These are phyloP conservation scores for Neostapfia colusana DNA, from an alignment of 176 grass and related monocot species.

Conservation along the genomic window DNA sequence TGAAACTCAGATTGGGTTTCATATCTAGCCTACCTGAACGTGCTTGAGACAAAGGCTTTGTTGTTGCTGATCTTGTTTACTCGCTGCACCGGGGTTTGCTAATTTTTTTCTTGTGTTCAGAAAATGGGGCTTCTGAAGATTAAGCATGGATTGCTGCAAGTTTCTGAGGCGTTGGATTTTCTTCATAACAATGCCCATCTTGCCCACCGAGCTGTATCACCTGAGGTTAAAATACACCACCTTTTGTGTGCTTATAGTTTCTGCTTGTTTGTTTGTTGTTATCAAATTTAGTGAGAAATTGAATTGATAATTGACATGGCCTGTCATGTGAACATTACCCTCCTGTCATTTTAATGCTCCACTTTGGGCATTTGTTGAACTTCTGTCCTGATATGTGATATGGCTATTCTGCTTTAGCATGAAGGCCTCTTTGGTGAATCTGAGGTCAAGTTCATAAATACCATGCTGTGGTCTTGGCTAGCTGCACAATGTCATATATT, in stretches of 20 bases:
- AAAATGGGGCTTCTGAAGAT: conserved; percentile 93
- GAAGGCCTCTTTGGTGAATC: not conserved
- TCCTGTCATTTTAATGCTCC: not conserved
- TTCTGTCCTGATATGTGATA: too few species aligned
- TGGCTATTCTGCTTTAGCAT: not conserved
- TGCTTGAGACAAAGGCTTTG: too few species aligned
- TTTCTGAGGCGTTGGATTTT: conserved; percentile 95
- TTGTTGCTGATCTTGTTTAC: conserved; percentile 7
- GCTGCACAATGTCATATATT: not conserved
- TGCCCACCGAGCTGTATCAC: conserved; percentile 93
- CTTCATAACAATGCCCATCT: conserved; percentile 96
- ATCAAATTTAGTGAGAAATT: conserved; percentile 68
- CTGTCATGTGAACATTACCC: not conserved
- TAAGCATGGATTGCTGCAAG: conserved; percentile 96
- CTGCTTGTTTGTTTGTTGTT: conserved; percentile 28
- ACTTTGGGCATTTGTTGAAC: not conserved
- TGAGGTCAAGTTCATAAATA: not conserved
- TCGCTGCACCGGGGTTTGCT: not conserved
- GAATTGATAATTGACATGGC: conserved; percentile 52
- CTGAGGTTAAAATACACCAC: conserved; percentile 59
- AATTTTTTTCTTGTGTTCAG: conserved; percentile 40
- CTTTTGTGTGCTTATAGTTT: conserved; percentile 33
- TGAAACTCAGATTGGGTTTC: too few species aligned
- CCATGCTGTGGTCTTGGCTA: conserved; percentile 19
- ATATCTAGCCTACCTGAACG: too few species aligned